Evolutionary conservation across 371 early-diverging fungal genomes (phyloP), one percentile per base, ranked within the genome.

Genomic region (Mucor circinelloides): DNA sequence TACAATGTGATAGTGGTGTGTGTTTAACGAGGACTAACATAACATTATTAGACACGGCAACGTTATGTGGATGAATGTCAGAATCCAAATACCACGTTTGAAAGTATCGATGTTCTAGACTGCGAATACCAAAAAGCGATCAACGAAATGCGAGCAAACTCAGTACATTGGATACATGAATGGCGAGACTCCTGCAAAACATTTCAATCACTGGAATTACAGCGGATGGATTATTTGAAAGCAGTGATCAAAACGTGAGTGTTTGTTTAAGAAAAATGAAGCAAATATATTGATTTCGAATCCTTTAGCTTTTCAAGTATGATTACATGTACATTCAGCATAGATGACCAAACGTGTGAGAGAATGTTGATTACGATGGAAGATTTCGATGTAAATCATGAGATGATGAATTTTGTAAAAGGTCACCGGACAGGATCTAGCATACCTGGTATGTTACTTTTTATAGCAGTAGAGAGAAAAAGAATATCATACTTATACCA

Each of bases 101-200:
- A 52, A 28, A 46, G 55, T 17, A 46, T 60, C 17, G 57, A 56
- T 4, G 36, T 46, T 25, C 17, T 61, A 15, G 62, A 67, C 57
- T 34, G 13, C 15, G 57, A 55, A 31, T 67, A 67, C 46, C 31
- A 34, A 46, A 60, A 52, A 57, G 42, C 67, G 2, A 34, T 67
- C 0, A 25, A 42, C 23, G 17, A 57, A 30, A 60, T 61, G 61
- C 57, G 46, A 28, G 27, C 48, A 0, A 66, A 50, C 10, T 48
- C 50, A 2, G 12, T 8, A 17, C n/a, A 28, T 32, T 67, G 67
- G 67, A 57, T 56, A 55, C 27, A 67, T 2, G 46, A 67, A 13
- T 67, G 67, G 67, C 55, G 46, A 2, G 61, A 56, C 8, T 60
- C 67, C 19, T 67, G 61, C 13, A 60, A 62, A 31, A 56, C 61